These are phyloP conservation scores for Sporobolomyces roseus DNA, from an alignment of 768 basidiomycete genomes.

Conservation along the genomic window DNA sequence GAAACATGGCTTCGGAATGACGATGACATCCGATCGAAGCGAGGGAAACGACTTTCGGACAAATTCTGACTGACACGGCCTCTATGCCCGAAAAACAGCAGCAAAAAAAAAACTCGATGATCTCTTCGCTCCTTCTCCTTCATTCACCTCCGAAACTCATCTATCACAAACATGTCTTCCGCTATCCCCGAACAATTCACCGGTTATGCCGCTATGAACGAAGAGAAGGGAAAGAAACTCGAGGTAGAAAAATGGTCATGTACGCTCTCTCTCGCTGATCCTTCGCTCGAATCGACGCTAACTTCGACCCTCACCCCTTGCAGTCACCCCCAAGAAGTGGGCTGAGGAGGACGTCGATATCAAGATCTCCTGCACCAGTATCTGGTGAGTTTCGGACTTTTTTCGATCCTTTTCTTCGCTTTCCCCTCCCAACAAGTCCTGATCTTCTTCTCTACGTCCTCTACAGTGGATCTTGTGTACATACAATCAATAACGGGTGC, in stretches of 20 bases:
- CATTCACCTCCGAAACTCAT: not conserved
- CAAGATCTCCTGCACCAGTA: constrained; percentile 21
- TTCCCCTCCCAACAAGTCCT: too few relatives aligned
- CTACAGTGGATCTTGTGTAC: constrained; percentile 27
- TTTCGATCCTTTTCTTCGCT: too few relatives aligned
- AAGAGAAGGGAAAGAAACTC: constrained; percentile 33
- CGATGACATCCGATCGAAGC: too few relatives aligned
- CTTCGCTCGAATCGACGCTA: not conserved
- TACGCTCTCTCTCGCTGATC: not conserved
- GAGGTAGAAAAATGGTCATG: constrained; percentile 26
- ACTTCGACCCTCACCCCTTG: not conserved
- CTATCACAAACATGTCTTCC: constrained; percentile 4
- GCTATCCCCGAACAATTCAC: constrained; percentile 32
- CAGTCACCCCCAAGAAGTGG: constrained; percentile 36
- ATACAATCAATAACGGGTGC: constrained; percentile 33
- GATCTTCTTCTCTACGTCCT: too few relatives aligned
- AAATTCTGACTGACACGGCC: too few relatives aligned
- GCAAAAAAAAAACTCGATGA: not conserved
- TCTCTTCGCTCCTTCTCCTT: not conserved
- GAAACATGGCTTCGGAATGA: too few relatives aligned
- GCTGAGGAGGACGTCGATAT: constrained; percentile 36
- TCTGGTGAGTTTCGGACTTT: too few relatives aligned
- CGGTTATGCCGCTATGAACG: constrained; percentile 31
- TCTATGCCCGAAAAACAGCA: too few relatives aligned
- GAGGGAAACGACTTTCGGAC: not conserved